Evolutionary conservation across 345 rosid genomes (phyloP).

Genomic region (Raphanus sativus): DNA sequence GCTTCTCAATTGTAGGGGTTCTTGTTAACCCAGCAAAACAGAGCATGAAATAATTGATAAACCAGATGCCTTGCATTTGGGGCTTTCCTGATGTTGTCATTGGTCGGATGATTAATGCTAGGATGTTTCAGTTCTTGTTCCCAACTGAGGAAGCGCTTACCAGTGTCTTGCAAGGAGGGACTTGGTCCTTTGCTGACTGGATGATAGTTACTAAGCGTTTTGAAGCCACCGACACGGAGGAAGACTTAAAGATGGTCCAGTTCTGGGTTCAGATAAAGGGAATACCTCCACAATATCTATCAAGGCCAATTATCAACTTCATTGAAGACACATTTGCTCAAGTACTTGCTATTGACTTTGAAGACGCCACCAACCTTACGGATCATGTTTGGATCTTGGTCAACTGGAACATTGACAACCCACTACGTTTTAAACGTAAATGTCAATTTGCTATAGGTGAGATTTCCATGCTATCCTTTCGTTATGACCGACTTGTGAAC

Average conservation of each 20-base stretch:
- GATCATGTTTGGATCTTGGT: neutral
- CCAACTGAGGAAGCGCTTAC: neutral
- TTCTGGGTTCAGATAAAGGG: neutral
- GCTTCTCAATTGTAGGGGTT: neutral
- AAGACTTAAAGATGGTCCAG: neutral
- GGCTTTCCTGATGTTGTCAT: neutral
- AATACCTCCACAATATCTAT: neutral
- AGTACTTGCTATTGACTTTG: neutral
- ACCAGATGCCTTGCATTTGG: neutral
- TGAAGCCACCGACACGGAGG: neutral
- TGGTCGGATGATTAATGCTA: neutral
- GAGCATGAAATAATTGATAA: neutral
- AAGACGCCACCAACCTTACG: neutral
- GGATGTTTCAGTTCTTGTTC: neutral
- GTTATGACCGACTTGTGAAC: neutral
- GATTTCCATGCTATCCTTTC: neutral
- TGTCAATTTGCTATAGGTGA: neutral
- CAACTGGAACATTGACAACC: neutral
- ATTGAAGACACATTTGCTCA: neutral
- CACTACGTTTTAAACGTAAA: neutral
- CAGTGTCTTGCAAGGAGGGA: neutral
- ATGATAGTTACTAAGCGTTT: neutral
- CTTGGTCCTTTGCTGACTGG: neutral
- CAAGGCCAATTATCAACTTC: neutral
- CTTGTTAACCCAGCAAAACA: neutral